A percentile compares a stretch with the other conserved stretches of the same genome.
These are phyloP conservation scores for Pseudocohnilembus persalinus DNA, from an alignment of 169 alveolate genomes.

Conservation along the genomic window DNA sequence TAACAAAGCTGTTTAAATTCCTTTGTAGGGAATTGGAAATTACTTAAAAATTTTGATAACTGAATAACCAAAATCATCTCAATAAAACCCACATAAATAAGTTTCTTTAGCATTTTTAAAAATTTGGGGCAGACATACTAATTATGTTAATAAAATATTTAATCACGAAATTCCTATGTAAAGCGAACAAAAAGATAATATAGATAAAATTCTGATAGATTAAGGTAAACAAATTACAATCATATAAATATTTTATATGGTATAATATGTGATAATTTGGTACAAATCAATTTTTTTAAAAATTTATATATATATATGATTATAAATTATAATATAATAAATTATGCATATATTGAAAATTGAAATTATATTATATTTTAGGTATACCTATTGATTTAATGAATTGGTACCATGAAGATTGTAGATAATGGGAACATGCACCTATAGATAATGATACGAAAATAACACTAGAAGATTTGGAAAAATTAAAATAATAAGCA, in stretches of 20 bases:
- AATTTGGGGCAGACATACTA: conserved; percentile 78
- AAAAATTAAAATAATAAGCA: conserved; percentile 65
- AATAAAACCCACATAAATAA: conserved; percentile 77
- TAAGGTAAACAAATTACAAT: conserved; percentile 70
- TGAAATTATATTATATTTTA: too few relatives aligned
- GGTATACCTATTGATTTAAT: conserved; percentile 74
- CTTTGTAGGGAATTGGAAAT: conserved; percentile 75
- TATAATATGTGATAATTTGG: too few relatives aligned
- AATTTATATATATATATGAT: too few relatives aligned
- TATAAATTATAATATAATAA: too few relatives aligned
- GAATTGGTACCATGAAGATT: conserved; percentile 78
- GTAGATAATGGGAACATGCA: conserved; percentile 70
- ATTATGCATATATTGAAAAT: too few relatives aligned
- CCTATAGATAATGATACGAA: conserved; percentile 87
- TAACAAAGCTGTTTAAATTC: conserved; percentile 49
- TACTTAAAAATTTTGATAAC: conserved; percentile 69
- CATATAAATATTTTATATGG: too few relatives aligned
- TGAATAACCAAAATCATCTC: conserved; percentile 62
- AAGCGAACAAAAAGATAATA: conserved; percentile 61
- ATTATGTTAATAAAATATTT: conserved; percentile 58
- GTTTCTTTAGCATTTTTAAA: conserved; percentile 69
- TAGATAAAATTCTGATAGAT: conserved; percentile 78
- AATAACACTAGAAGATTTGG: conserved; percentile 76
- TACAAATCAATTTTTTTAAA: too few relatives aligned
- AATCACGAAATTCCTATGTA: conserved; percentile 60